Percentiles rank a stretch among this genome's conserved stretches.
Conservation (phyloP, 495 filamentous ascomycete genomes). For the Aspergillus diversus region DNA sequence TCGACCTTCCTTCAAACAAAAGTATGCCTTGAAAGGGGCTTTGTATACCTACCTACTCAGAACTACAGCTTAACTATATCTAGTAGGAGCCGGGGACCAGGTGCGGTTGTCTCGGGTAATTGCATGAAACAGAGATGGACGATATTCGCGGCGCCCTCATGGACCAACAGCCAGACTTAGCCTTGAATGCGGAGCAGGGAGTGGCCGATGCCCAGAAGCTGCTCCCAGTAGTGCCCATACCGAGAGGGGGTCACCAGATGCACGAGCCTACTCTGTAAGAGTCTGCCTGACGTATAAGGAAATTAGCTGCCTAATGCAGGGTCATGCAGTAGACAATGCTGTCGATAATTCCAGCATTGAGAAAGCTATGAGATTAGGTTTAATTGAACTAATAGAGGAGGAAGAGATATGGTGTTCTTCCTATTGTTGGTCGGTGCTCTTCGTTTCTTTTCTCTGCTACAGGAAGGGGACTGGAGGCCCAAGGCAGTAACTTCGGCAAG, state of each 20-base stretch:
- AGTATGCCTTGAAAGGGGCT: too few species aligned
- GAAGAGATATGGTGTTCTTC: too few species aligned
- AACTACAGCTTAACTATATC: not conserved
- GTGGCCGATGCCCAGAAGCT: too few species aligned
- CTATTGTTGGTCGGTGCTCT: too few species aligned
- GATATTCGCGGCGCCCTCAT: too few species aligned
- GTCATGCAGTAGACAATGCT: constrained; percentile 9
- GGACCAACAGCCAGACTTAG: too few species aligned
- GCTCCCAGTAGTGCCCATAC: not conserved
- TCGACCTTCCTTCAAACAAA: too few species aligned
- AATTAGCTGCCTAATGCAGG: constrained; percentile 16
- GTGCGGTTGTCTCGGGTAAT: constrained; percentile 23
- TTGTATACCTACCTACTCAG: too few species aligned
- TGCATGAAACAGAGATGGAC: constrained; percentile 15
- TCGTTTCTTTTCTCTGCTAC: too few species aligned
- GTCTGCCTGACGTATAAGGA: not conserved
- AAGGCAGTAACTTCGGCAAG: not conserved
- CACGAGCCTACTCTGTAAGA: not conserved
- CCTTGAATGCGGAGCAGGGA: not conserved
- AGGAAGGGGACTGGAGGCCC: too few species aligned
- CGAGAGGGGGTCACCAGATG: constrained; percentile 15
- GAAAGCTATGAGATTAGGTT: not conserved
- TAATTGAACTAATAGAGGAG: not conserved
- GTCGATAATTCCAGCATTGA: not conserved
- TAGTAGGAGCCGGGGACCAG: not conserved